Conservation (phyloP, 176 grass and related monocot species). For the Aegilops tauschii region DNA sequence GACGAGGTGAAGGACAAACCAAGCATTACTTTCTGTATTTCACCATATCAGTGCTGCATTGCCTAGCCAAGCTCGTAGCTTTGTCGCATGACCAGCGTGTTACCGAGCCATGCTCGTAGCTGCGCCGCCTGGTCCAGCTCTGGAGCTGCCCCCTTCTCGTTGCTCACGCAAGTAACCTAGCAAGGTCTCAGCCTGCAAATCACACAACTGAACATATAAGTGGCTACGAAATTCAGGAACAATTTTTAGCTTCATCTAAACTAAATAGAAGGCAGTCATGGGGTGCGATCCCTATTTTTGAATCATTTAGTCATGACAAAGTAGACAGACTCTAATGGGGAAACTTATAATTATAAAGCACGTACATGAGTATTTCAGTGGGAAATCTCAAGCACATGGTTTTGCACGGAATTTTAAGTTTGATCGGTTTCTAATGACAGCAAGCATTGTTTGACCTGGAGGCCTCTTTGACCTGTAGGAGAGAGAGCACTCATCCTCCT, state of each 20-base stretch:
- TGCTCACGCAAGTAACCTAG: conserved; percentile 81
- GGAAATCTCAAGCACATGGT: neutral
- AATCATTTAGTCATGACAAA: neutral
- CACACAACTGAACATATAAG: conserved; percentile 6
- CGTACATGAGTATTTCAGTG: neutral
- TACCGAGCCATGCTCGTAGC: conserved; percentile 50
- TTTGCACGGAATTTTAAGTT: neutral
- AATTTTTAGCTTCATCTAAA: neutral
- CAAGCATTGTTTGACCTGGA: conserved; percentile 9
- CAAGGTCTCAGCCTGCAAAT: conserved; percentile 80
- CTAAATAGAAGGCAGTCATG: neutral
- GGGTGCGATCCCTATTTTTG: neutral
- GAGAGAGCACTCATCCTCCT: neutral
- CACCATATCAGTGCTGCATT: conserved; percentile 21
- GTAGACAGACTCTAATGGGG: neutral
- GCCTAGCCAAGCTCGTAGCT: conserved; percentile 47
- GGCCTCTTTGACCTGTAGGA: too few species aligned
- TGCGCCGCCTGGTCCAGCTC: conserved; percentile 22
- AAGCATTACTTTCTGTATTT: neutral
- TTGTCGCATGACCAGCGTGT: conserved; percentile 10
- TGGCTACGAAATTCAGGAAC: neutral
- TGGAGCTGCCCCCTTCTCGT: conserved; percentile 52
- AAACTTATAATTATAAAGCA: too few species aligned
- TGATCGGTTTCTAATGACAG: neutral
- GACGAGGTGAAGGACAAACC: neutral